Evolutionary conservation across 1,139 yeast genomes (phyloP).

Genomic region (Protomyces gravidus): DNA sequence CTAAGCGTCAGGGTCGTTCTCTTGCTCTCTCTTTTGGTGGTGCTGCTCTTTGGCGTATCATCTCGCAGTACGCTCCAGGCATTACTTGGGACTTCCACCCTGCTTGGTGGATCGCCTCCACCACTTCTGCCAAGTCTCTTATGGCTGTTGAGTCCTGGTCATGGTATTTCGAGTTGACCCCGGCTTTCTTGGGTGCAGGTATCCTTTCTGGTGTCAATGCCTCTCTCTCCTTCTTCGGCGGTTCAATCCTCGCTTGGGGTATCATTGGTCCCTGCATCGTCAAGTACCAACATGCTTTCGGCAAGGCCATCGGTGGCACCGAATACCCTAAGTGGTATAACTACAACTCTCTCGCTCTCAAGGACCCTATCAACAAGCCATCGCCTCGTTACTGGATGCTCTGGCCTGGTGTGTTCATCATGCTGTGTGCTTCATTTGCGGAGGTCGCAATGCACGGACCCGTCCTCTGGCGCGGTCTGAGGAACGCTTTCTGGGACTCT

Average conservation of each 20-base stretch:
- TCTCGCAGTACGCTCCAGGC: conserved; percentile 27
- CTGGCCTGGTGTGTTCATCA: conserved; percentile 30
- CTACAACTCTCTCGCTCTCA: conserved; percentile 19
- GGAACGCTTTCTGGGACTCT: conserved; percentile 10
- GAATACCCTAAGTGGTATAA: conserved; percentile 8
- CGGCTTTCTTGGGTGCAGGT: conserved; percentile 31
- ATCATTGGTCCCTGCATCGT: conserved; percentile 26
- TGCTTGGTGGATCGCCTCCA: conserved; percentile 27
- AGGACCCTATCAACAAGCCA: conserved; percentile 16
- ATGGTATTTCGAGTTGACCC: conserved; percentile 27
- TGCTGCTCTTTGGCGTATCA: conserved; percentile 22
- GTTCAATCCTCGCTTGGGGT: conserved; percentile 29
- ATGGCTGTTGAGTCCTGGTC: conserved; percentile 26
- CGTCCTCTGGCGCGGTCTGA: conserved; percentile 17
- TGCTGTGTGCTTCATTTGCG: conserved; percentile 31
- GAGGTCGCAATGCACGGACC: conserved; percentile 28
- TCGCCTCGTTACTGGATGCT: conserved; percentile 31
- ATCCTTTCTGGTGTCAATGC: conserved; percentile 29
- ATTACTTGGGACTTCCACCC: conserved; percentile 29
- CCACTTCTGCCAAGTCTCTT: conserved; percentile 6
- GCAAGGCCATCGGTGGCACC: conserved; percentile 6
- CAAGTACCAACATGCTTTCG: conserved; percentile 11
- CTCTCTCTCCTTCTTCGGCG: conserved; percentile 29
- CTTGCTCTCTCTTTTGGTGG: conserved; percentile 19
- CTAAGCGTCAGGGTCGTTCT: conserved; percentile 16